phyloP scores from a whole-genome alignment of 306 rosid species.

The Glycyrrhiza uralensis region DNA sequence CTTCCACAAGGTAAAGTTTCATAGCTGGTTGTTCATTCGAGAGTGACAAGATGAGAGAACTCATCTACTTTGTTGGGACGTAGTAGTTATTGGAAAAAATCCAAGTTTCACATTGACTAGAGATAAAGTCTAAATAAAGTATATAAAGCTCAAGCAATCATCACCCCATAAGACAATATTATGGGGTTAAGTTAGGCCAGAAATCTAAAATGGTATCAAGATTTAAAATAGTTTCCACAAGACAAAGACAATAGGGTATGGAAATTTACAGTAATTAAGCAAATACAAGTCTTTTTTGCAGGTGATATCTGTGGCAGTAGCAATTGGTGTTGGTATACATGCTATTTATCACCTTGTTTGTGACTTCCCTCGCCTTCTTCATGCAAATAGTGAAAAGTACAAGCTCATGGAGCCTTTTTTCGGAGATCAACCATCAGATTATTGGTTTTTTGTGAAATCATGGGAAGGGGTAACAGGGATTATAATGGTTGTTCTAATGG shows the following conservation, averaged over 20 bases:
- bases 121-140: too few relatives aligned
- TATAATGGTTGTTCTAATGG: constrained; percentile 49
- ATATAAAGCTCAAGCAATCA: too few relatives aligned
- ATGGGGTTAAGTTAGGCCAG: too few relatives aligned
- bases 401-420: constrained; percentile 46
- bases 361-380: constrained; percentile 52
- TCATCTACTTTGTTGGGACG: too few relatives aligned
- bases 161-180: too few relatives aligned
- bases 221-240: too few relatives aligned
- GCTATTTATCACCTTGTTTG: constrained; percentile 48
- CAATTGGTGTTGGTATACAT: constrained; percentile 50
- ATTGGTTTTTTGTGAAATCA: constrained; percentile 58
- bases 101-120: too few relatives aligned
- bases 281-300: constrained; percentile 17
- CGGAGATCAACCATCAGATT: constrained; percentile 39
- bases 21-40: neutral
- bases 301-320: constrained; percentile 48
- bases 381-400: constrained; percentile 43
- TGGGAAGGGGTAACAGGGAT: constrained; percentile 64
- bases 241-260: neutral
- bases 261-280: neutral
- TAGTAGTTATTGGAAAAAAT: too few relatives aligned
- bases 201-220: too few relatives aligned
- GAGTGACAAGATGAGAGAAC: neutral
- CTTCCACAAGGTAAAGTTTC: constrained; percentile 51